Base-by-base conservation (phyloP, 495 filamentous ascomycete species). In the Lasiosphaeria miniovina region DNA sequence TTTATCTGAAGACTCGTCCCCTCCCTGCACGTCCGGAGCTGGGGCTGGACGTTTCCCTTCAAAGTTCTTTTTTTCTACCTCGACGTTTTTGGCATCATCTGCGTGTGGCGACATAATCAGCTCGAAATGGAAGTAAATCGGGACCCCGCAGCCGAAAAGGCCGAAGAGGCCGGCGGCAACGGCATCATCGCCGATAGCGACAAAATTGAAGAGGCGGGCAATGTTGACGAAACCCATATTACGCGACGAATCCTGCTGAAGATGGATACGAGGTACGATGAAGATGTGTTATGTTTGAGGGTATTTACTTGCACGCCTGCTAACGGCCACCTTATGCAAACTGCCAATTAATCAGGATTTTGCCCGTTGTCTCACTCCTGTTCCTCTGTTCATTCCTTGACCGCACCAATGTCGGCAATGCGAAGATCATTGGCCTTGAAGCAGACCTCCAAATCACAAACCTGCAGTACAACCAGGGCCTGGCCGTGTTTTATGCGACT, bases 401-500 rank as follows among this genome's bases (percentile, higher is more conserved):
- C 68, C 82, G 90, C 69, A 81, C 84, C 10, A 90, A 89, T 64
- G 88, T 93, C 38, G 91, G 91, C 49, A 96, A 96, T 75, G 91
- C 91, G 11, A 89, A 88, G 65, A 82, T 95, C 45, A 85, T 84
- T 61, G 86, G 88, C 32, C 78, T 95, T 6, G 74, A 87, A 58
- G 65, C 73, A n/a, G 82, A 87, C 60, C 78, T 94, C 1, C 56
- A 59, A 58, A 85, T 96, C 77, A 83, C 79, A 4, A 74, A 82
- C 43, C 72, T 76, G 36, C 84, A 93, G 67, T 96, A 90, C 67
- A 91, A 92, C 69, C 82, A 83, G 38, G 75, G 75, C 24, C 69
- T 80, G 57, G 75, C 78, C 17, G 78, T 81, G 17, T 85, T 82
- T 63, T 85, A 83, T 63, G 79, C 78, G 6, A 80, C 79, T 1